Evolutionary conservation across 129 eudicot genomes (phyloP).

Genomic region (Helichrysum umbraculigerum): DNA sequence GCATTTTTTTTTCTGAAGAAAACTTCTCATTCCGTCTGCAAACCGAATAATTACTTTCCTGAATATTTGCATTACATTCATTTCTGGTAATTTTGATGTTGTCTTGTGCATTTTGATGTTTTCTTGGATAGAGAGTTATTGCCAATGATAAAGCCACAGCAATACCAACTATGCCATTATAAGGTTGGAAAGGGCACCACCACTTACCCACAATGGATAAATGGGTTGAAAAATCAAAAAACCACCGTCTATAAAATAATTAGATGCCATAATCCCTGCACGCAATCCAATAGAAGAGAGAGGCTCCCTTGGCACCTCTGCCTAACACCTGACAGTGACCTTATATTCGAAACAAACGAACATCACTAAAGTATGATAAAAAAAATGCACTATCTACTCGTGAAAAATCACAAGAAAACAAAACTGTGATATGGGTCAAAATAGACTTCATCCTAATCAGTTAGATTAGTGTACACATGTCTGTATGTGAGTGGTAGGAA

Average conservation of each 20-base stretch:
- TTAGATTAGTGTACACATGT: no score
- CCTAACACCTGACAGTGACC: conserved; percentile 71
- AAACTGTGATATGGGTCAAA: no score
- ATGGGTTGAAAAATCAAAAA: conserved; percentile 53
- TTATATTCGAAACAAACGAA: conserved; percentile 27
- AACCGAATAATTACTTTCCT: conserved; percentile 8
- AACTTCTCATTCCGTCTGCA: conserved; percentile 17
- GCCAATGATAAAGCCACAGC: conserved; percentile 59
- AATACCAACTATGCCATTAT: conserved; percentile 71
- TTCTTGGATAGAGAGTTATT: conserved; percentile 57
- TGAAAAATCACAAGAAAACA: not conserved
- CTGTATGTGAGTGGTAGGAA: no score
- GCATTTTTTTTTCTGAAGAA: conserved; percentile 5
- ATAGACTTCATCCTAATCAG: no score
- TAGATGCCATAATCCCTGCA: conserved; percentile 71
- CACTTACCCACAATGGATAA: conserved; percentile 57
- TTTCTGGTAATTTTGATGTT: conserved; percentile 22
- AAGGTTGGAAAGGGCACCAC: conserved; percentile 72
- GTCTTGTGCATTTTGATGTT: conserved; percentile 25
- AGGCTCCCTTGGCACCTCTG: conserved; percentile 72
- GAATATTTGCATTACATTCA: conserved; percentile 10
- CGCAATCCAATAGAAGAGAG: conserved; percentile 78
- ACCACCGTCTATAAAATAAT: conserved; percentile 57
- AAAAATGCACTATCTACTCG: not conserved
- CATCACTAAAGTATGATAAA: not conserved